Conservation (phyloP, 495 filamentous ascomycete genomes). For the Trichocladium antarcticum region DNA sequence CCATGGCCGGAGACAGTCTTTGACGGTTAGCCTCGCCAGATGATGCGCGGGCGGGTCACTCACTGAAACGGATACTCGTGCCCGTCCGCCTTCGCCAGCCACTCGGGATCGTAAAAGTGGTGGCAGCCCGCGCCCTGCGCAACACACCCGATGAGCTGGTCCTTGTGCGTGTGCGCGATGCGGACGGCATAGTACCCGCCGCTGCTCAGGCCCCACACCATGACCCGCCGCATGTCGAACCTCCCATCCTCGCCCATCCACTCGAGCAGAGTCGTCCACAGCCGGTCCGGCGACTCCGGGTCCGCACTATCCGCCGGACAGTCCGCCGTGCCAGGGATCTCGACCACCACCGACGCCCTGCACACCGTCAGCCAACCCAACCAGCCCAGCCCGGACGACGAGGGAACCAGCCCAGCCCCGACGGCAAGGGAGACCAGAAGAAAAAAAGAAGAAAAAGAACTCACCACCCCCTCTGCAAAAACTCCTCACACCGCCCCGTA, state of each 20-base stretch:
- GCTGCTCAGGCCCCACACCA: slow-evolving; percentile 61
- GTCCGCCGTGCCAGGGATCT: slow-evolving; percentile 75
- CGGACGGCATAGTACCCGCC: slow-evolving; percentile 72
- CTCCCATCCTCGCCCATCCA: slow-evolving; percentile 49
- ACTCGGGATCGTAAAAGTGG: slow-evolving; percentile 53
- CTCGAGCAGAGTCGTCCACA: slow-evolving; percentile 55
- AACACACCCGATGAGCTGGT: slow-evolving; percentile 48
- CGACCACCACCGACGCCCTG: slow-evolving; percentile 48
- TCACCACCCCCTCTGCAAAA: slow-evolving; percentile 44
- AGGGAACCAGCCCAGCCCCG: too few relatives aligned
- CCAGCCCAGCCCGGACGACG: too few relatives aligned
- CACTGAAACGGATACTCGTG: slow-evolving; percentile 70
- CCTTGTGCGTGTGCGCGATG: slow-evolving; percentile 57
- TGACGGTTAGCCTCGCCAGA: not conserved
- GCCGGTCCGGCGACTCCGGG: slow-evolving; percentile 38
- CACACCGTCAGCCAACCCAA: not conserved
- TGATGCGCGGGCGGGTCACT: slow-evolving; percentile 16
- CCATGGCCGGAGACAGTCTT: slow-evolving; percentile 52
- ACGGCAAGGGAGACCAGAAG: not conserved
- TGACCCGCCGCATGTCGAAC: slow-evolving; percentile 52
- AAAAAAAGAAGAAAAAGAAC: not conserved
- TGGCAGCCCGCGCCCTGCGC: slow-evolving; percentile 64
- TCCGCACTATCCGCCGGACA: slow-evolving; percentile 52
- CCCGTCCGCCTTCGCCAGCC: slow-evolving; percentile 55
- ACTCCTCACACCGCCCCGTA: slow-evolving; percentile 58